phyloP scores from a whole-genome alignment of 2,329 filamentous ascomycete genomes.

The Aotearoamyces nothofagi region DNA sequence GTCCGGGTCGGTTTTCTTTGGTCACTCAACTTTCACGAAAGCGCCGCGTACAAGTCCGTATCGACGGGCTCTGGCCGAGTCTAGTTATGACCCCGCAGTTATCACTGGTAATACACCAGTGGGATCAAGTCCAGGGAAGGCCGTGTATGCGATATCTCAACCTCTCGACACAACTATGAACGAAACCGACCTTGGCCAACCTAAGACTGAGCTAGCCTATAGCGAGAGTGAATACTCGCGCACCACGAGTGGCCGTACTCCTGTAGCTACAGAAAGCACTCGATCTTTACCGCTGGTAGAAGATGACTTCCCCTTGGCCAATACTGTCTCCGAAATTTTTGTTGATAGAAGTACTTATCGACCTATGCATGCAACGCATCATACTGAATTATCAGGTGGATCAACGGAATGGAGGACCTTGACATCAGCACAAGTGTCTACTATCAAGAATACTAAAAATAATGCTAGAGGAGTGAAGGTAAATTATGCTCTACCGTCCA shows the following conservation, averaged over 20 bases:
- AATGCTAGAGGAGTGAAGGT: conserved; percentile 8
- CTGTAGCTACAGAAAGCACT: conserved; percentile 8
- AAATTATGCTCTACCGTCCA: conserved; percentile 15
- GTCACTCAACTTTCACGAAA: conserved; percentile 32
- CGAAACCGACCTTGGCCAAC: not conserved
- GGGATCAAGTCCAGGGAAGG: not conserved
- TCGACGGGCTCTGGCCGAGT: conserved; percentile 28
- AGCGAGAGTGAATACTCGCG: conserved; percentile 19
- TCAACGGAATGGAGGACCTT: conserved; percentile 39
- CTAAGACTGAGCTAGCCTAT: conserved; percentile 8
- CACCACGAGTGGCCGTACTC: conserved; percentile 16
- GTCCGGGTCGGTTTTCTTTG: conserved; percentile 33
- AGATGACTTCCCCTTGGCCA: conserved; percentile 3
- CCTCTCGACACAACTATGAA: conserved; percentile 2
- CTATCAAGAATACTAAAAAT: conserved; percentile 23
- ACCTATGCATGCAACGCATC: conserved; percentile 14
- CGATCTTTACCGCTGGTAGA: conserved; percentile 7
- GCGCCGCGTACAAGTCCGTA: conserved; percentile 41
- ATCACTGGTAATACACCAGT: conserved; percentile 1
- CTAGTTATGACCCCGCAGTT: conserved; percentile 6
- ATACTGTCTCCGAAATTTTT: conserved; percentile 21
- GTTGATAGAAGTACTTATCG: conserved; percentile 18
- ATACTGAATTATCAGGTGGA: conserved; percentile 26
- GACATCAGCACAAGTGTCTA: conserved; percentile 35
- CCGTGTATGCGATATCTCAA: conserved; percentile 6